Evolutionary conservation across 1,284 basidiomycete species (phyloP), one percentile per base, ranked within the genome.

Genomic region (Psilocybe mexicana): DNA sequence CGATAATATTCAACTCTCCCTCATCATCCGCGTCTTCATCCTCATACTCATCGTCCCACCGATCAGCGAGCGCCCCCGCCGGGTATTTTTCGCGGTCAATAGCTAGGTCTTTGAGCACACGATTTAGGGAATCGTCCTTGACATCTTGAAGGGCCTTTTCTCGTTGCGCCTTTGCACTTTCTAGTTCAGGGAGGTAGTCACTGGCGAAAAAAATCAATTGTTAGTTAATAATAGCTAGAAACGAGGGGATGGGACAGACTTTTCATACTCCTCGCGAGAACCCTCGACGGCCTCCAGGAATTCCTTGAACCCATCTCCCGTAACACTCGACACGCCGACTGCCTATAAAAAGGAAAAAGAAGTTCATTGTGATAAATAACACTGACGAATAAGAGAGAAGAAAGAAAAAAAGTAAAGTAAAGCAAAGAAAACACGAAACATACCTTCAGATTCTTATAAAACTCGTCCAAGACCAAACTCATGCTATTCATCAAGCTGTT

Each of bases 401-500:
- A 26, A 10, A 5, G 7, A 33, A 24, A 7, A n/a, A n/a, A n/a
- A n/a, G n/a, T n/a, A n/a, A n/a, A n/a, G n/a, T n/a, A n/a, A n/a
- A n/a, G n/a, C n/a, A n/a, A n/a, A n/a, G n/a, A n/a, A n/a, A n/a
- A n/a, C n/a, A n/a, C n/a, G n/a, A n/a, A 48, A 62, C 69, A 2
- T 46, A 94, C 95, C 78, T 92, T 92, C 47, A 99, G 77, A 67
- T 97, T 92, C 74, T 96, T 94, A 79, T 99, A 99, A 69, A 99
- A 99, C 71, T 99, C 97, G 70, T 99, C 97, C 56, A 99, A 76
- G 6, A 99, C 96, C 48, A 99, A 78, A 72, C 94, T 95, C 97
- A 99, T 99, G 70, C 92, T 95, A 67, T 97, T 95, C 96, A 99
- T 99, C 62, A 99, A 79, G 69, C 93, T 96, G 74, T 94, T 97